Conservation (phyloP, 2,329 filamentous ascomycete species). For the Cercospora nicotianae region DNA sequence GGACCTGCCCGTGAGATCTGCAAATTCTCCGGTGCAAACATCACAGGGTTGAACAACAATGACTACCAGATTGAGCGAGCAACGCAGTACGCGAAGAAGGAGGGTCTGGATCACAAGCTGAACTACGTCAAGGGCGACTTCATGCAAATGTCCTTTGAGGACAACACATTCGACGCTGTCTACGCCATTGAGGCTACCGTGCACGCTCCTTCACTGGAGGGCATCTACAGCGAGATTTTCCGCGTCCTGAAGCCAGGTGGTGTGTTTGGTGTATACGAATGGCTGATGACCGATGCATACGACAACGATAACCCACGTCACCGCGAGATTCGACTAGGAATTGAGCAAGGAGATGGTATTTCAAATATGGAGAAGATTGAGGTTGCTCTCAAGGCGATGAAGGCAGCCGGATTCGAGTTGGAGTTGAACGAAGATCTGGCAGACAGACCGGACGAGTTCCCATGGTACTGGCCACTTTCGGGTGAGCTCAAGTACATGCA, state of each 20-base stretch:
- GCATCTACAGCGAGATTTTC: conserved; percentile 92
- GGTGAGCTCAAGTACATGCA: conserved; percentile 83
- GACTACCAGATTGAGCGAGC: conserved; percentile 98
- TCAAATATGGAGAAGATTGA: conserved; percentile 92
- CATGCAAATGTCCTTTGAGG: conserved; percentile 97
- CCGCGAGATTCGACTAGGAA: conserved; percentile 86
- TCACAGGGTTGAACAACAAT: conserved; percentile 96
- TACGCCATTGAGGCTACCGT: conserved; percentile 98
- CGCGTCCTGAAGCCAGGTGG: conserved; percentile 94
- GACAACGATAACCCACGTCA: conserved; percentile 85
- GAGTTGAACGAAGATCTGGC: conserved; percentile 85
- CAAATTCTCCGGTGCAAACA: conserved; percentile 87
- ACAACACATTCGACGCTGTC: conserved; percentile 89
- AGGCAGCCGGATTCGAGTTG: conserved; percentile 82
- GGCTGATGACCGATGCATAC: conserved; percentile 96
- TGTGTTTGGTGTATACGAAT: conserved; percentile 96
- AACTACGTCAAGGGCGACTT: conserved; percentile 94
- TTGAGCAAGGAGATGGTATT: conserved; percentile 94
- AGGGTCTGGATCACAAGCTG: conserved; percentile 76
- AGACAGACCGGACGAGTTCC: conserved; percentile 68
- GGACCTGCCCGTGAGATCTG: conserved; percentile 94
- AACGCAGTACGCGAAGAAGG: conserved; percentile 78
- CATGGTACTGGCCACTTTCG: conserved; percentile 93
- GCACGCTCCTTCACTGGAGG: conserved; percentile 85
- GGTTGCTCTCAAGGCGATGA: conserved; percentile 79